Percentiles rank a stretch among this genome's conserved stretches.
Evolutionary conservation across 805 yeast genomes (phyloP).

Genomic region (Deakozyma indianensis): DNA sequence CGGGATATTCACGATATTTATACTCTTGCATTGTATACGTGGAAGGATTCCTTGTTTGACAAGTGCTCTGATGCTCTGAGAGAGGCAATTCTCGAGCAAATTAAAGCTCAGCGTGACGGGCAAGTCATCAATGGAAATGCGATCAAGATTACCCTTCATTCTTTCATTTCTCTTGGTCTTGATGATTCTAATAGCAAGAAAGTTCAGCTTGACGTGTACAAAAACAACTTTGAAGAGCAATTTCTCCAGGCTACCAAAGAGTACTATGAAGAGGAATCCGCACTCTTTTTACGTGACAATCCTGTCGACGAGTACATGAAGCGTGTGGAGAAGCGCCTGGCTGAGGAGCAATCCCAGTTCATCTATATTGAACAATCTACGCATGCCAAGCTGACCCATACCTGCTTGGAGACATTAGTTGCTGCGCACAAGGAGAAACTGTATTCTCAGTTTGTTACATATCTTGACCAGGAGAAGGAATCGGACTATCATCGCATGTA

Average conservation of each 20-base stretch:
- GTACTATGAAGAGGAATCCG: constrained; percentile 58
- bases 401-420: constrained; percentile 63
- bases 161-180: constrained; percentile 80
- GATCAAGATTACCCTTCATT: constrained; percentile 62
- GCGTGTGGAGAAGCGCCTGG: constrained; percentile 68
- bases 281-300: constrained; percentile 48
- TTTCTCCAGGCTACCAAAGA: constrained; percentile 45
- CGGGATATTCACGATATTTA: constrained; percentile 83
- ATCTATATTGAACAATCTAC: constrained; percentile 78
- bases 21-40: constrained; percentile 70
- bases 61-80: constrained; percentile 47
- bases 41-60: constrained; percentile 76
- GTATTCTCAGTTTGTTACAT: constrained; percentile 60
- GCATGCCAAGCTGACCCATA: constrained; percentile 58
- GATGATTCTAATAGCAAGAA: constrained; percentile 83
- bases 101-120: constrained; percentile 67
- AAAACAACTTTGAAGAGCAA: constrained; percentile 59
- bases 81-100: constrained; percentile 57
- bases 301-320: constrained; percentile 84
- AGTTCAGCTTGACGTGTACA: constrained; percentile 68
- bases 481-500: constrained; percentile 71
- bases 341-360: constrained; percentile 70
- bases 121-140: constrained; percentile 53
- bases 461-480: constrained; percentile 58
- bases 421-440: constrained; percentile 62